These are phyloP conservation scores for Magnusiomyces sp. DNA, from an alignment of 1,139 yeast genomes.

Conservation along the genomic window DNA sequence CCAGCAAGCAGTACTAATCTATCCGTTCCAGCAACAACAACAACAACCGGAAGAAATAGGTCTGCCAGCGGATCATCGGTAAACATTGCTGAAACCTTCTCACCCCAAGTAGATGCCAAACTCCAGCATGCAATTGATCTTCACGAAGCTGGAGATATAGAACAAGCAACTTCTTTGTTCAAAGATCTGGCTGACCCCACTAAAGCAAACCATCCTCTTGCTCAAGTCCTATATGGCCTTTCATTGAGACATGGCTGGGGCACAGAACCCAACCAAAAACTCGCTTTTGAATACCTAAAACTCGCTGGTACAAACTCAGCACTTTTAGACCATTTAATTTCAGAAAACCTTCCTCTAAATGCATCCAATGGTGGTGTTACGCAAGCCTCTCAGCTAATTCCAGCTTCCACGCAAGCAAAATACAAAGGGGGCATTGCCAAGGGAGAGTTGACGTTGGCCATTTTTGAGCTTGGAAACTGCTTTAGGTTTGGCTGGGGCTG, in stretches of 20 bases:
- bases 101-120: conserved; percentile 18
- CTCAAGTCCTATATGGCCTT: conserved; percentile 29
- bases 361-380: too few relatives aligned
- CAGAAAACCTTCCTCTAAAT: too few relatives aligned
- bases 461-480: conserved; percentile 31
- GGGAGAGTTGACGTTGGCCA: conserved; percentile 28
- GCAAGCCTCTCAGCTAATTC: neutral
- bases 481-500: conserved; percentile 32
- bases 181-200: conserved; percentile 23
- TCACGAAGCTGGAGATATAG: conserved; percentile 25
- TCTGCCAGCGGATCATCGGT: too few relatives aligned
- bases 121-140: conserved; percentile 27
- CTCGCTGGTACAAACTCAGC: conserved; percentile 27
- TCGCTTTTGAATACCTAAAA: conserved; percentile 25
- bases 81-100: too few relatives aligned
- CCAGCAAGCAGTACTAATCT: too few relatives aligned
- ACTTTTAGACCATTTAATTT: conserved; percentile 18
- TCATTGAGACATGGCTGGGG: conserved; percentile 34
- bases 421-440: conserved; percentile 18
- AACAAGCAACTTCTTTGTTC: conserved; percentile 21
- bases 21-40: too few relatives aligned
- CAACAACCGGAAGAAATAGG: too few relatives aligned
- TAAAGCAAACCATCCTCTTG: conserved; percentile 24
- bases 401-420: neutral
- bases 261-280: conserved; percentile 19